Percentiles rank a stretch among this genome's conserved stretches.
Conservation (phyloP, 2,329 filamentous ascomycete species). For the Fusarium sp. region DNA sequence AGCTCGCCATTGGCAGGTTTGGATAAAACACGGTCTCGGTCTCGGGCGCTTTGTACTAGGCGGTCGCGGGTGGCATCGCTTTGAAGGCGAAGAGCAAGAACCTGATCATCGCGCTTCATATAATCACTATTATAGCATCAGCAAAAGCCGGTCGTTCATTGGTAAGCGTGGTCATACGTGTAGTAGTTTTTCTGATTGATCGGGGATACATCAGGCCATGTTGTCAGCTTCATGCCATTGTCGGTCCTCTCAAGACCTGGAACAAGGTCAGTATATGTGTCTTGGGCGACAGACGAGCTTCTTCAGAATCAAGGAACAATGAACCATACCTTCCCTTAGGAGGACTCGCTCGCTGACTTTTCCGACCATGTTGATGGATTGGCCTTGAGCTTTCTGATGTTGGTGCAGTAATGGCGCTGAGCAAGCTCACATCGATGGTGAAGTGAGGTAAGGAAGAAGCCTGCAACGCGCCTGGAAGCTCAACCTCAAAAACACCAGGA, state of each 20-base stretch:
- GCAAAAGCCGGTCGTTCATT: slow-evolving; percentile 6
- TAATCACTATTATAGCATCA: slow-evolving; percentile 76
- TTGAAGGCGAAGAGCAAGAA: slow-evolving; percentile 88
- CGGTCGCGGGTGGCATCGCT: slow-evolving; percentile 87
- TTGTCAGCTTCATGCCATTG: slow-evolving; percentile 96
- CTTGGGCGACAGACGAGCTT: slow-evolving; percentile 22
- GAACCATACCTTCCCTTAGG: slow-evolving; percentile 67
- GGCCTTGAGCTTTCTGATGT: slow-evolving; percentile 26
- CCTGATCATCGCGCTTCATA: slow-evolving; percentile 97
- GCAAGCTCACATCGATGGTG: slow-evolving; percentile 44
- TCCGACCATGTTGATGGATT: slow-evolving; percentile 64
- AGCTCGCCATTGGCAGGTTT: slow-evolving; percentile 77
- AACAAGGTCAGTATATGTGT: slow-evolving; percentile 43
- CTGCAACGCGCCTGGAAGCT: slow-evolving; percentile 34
- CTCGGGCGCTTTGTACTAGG: slow-evolving; percentile 87
- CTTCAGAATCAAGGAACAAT: slow-evolving; percentile 18
- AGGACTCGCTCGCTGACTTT: slow-evolving; percentile 76
- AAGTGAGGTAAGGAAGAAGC: slow-evolving; percentile 27
- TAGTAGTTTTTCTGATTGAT: slow-evolving; percentile 99
- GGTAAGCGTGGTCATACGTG: slow-evolving; percentile 68
- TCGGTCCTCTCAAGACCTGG: slow-evolving; percentile 94
- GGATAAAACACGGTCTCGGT: slow-evolving; percentile 86
- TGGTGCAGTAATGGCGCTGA: slow-evolving; percentile 25
- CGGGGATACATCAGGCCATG: slow-evolving; percentile 90
- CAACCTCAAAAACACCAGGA: slow-evolving; percentile 47